phyloP scores from a whole-genome alignment of 306 rosid genomes.

The Gastrolobium villosum region DNA sequence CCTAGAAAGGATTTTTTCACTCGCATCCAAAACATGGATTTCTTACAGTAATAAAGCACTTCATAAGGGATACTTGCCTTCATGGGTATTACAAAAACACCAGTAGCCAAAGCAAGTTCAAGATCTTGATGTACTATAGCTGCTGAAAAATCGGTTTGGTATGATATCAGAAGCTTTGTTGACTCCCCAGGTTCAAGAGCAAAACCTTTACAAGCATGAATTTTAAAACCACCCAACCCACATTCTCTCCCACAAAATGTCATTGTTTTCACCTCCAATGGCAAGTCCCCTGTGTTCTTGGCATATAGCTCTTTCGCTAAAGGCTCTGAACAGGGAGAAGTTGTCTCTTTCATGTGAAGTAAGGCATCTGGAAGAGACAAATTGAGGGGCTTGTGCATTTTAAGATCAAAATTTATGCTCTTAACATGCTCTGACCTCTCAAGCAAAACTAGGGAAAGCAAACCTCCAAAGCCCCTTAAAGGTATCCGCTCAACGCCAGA shows the following conservation, averaged over 20 bases:
- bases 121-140: conserved; percentile 78
- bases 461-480: conserved; percentile 83
- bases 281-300: conserved; percentile 88
- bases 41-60: conserved; percentile 75
- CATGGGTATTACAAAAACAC: conserved; percentile 83
- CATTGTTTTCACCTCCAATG: conserved; percentile 74
- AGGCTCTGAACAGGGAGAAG: conserved; percentile 69
- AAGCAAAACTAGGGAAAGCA: conserved; percentile 72
- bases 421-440: conserved; percentile 70
- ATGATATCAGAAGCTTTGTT: conserved; percentile 60
- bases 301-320: conserved; percentile 75
- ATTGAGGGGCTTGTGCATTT: conserved; percentile 62
- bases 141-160: conserved; percentile 83
- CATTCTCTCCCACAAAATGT: conserved; percentile 86
- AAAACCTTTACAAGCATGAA: conserved; percentile 57
- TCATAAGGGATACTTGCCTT: conserved; percentile 75
- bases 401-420: conserved; percentile 72
- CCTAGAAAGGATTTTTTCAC: conserved; percentile 66
- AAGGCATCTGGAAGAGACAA: conserved; percentile 68
- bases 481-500: conserved; percentile 92
- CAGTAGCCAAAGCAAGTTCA: conserved; percentile 80
- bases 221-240: conserved; percentile 78
- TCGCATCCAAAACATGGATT: conserved; percentile 74
- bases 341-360: conserved; percentile 58
- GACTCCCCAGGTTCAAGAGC: conserved; percentile 56